A percentile compares a stretch with the other conserved stretches of the same genome.
phyloP scores from a whole-genome alignment of 1,284 basidiomycete species.

The Phellinidium pouzarii region DNA sequence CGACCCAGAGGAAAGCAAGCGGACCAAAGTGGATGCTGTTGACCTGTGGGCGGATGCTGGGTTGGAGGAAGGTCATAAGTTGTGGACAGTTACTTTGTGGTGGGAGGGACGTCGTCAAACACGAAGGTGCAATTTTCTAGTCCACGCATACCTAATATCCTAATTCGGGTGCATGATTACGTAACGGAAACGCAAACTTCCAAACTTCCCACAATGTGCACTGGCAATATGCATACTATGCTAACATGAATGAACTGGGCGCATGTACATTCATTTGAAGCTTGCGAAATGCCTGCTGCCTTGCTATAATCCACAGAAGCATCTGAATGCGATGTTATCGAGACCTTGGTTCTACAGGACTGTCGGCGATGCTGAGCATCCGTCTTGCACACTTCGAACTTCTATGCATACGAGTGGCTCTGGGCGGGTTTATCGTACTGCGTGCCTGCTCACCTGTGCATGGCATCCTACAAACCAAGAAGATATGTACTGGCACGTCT shows the following conservation, averaged over 20 bases:
- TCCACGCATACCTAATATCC: not conserved
- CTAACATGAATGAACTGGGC: too few species aligned
- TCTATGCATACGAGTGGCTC: too few species aligned
- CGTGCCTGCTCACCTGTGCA: too few species aligned
- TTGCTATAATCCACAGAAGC: not conserved
- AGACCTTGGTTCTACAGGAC: too few species aligned
- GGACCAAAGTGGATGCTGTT: slow-evolving; percentile 37
- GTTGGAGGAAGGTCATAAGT: slow-evolving; percentile 16
- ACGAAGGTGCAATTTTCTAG: not conserved
- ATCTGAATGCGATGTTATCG: too few species aligned
- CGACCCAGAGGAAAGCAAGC: slow-evolving; percentile 51
- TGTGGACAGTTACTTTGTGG: slow-evolving; percentile 2
- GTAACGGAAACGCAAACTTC: not conserved
- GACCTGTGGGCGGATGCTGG: slow-evolving; percentile 14
- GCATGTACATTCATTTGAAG: not conserved
- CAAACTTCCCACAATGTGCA: too few species aligned
- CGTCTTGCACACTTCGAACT: too few species aligned
- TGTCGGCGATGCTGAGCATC: too few species aligned
- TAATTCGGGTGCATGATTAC: not conserved
- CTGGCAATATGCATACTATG: too few species aligned
- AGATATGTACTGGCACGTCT: too few species aligned
- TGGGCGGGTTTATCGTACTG: too few species aligned
- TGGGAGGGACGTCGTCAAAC: slow-evolving; percentile 5
- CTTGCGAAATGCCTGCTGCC: not conserved
- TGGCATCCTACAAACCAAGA: too few species aligned